Conservation (phyloP, 306 rosid species). For the Cajanus cajan region DNA sequence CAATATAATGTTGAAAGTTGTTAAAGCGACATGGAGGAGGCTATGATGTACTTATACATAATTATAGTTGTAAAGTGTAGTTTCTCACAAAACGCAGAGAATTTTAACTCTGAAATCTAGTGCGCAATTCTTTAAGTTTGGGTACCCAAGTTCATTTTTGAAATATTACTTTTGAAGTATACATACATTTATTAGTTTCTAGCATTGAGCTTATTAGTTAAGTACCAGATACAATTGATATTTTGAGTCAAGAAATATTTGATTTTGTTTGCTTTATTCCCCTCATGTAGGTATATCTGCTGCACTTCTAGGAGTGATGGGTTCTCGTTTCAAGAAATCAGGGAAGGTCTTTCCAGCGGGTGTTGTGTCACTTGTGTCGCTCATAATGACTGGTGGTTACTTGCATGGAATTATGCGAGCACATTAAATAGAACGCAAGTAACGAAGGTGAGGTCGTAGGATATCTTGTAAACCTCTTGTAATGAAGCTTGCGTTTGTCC, state of each 20-base stretch:
- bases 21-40: neutral
- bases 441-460: constrained; percentile 8
- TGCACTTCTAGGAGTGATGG: constrained; percentile 90
- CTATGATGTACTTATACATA: neutral
- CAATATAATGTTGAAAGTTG: neutral
- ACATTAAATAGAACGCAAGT: constrained; percentile 61
- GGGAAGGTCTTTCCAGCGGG: constrained; percentile 98
- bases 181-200: neutral
- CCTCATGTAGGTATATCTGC: constrained; percentile 72
- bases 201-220: neutral
- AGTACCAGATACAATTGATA: no score
- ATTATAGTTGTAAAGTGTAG: neutral
- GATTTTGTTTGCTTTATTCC: neutral
- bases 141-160: neutral
- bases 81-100: neutral
- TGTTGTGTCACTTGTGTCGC: constrained; percentile 82
- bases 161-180: neutral
- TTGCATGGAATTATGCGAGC: constrained; percentile 86
- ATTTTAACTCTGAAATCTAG: neutral
- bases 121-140: neutral
- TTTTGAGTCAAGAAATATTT: neutral
- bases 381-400: constrained; percentile 92
- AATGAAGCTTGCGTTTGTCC: constrained; percentile 12
- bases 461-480: constrained; percentile 34
- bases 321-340: constrained; percentile 87